Evolutionary conservation across 441 rosid genomes (phyloP).

Genomic region (Lagerstroemia fauriei): DNA sequence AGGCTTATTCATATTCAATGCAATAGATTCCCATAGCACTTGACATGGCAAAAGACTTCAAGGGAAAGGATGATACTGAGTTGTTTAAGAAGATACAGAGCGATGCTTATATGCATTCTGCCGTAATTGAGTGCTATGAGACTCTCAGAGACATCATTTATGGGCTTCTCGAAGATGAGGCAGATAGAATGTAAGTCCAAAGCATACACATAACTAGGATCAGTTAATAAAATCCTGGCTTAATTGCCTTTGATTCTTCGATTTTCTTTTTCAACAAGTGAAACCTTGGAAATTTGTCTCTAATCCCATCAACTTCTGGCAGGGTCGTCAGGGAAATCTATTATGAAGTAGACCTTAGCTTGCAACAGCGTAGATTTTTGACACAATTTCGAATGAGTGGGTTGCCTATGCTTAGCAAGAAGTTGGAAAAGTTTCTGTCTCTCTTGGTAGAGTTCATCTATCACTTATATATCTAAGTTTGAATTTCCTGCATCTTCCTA

Average conservation of each 20-base stretch:
- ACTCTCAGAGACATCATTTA: constrained; percentile 60
- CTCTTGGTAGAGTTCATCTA: constrained; percentile 57
- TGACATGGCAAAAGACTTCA: constrained; percentile 97
- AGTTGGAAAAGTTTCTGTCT: constrained; percentile 73
- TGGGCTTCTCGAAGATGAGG: constrained; percentile 67
- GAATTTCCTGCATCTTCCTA: constrained; percentile 20
- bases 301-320: constrained; percentile 25
- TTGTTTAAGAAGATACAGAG: constrained; percentile 70
- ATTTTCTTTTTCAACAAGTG: background rate
- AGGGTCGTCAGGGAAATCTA: constrained; percentile 62
- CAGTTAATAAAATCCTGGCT: background rate
- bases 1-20: constrained; percentile 6
- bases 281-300: background rate
- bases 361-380: constrained; percentile 56
- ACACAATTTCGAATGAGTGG: constrained; percentile 63
- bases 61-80: constrained; percentile 66
- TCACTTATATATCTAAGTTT: constrained; percentile 13
- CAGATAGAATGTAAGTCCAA: constrained; percentile 60
- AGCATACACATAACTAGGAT: constrained; percentile 17
- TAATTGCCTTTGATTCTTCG: background rate
- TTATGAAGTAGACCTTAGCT: constrained; percentile 51
- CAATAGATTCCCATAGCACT: constrained; percentile 90
- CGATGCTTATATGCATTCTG: constrained; percentile 76
- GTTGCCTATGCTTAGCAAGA: constrained; percentile 75
- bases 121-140: constrained; percentile 84